These are phyloP conservation scores for Teunomyces pallodes DNA, from an alignment of 805 yeast genomes.

Conservation along the genomic window DNA sequence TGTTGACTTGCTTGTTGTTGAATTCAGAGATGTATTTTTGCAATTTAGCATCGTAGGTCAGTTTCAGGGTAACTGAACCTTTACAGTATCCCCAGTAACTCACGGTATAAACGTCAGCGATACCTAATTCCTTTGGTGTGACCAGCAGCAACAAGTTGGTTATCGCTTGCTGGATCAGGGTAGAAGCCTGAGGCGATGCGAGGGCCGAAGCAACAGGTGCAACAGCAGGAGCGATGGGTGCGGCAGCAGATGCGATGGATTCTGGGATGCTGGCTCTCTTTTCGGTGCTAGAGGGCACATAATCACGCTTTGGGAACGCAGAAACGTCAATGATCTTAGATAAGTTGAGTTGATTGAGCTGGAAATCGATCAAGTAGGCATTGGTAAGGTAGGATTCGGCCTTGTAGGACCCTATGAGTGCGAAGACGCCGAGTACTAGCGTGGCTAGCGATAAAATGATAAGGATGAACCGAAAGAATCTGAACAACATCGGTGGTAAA, in stretches of 20 bases:
- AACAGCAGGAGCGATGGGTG: neutral
- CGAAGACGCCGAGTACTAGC: conserved; percentile 32
- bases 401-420: conserved; percentile 38
- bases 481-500: conserved; percentile 19
- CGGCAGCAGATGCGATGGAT: neutral
- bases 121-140: conserved; percentile 27
- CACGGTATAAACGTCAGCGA: conserved; percentile 39
- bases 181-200: neutral
- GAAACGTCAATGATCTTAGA: conserved; percentile 23
- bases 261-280: conserved; percentile 1
- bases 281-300: neutral
- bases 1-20: conserved; percentile 26
- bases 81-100: conserved; percentile 46
- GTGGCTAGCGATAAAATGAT: conserved; percentile 32
- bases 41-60: conserved; percentile 5
- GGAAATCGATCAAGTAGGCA: conserved; percentile 36
- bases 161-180: neutral
- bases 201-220: neutral
- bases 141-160: neutral
- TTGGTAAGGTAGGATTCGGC: conserved; percentile 31
- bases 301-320: conserved; percentile 4
- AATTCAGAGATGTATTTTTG: conserved; percentile 13
- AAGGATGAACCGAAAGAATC: conserved; percentile 31
- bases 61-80: conserved; percentile 18
- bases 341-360: conserved; percentile 31